Conservation (phyloP, 2,329 filamentous ascomycete species). For the Penicillium sp. region DNA sequence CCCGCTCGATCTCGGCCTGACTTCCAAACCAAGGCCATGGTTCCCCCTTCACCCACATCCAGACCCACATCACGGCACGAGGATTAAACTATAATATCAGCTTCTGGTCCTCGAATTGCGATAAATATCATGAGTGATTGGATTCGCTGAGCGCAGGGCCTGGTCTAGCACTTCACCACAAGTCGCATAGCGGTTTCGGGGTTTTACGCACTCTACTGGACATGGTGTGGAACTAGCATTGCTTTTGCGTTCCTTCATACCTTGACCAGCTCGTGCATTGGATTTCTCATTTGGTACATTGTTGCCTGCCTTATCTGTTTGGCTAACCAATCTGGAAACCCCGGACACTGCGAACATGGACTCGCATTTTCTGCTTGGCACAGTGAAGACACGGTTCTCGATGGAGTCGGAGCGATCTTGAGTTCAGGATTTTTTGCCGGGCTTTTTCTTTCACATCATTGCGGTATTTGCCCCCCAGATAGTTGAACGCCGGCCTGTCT, state of each 20-base stretch:
- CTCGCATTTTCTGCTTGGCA: neutral
- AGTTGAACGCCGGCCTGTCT: constrained; percentile 10
- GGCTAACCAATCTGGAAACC: neutral
- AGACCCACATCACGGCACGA: neutral
- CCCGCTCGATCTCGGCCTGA: constrained; percentile 9
- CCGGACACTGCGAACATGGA: neutral
- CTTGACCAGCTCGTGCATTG: constrained; percentile 8
- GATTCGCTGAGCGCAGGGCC: neutral
- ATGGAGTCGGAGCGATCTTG: neutral
- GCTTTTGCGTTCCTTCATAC: neutral
- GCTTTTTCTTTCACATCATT: constrained; percentile 2
- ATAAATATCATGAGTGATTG: constrained; percentile 1
- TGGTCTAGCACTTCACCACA: constrained; percentile 5
- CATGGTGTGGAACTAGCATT: neutral
- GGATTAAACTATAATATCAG: constrained; percentile 6
- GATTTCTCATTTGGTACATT: constrained; percentile 4
- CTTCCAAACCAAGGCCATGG: constrained; percentile 2
- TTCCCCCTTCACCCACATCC: neutral
- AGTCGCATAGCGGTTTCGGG: neutral
- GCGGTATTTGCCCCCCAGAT: constrained; percentile 10
- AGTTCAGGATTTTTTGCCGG: neutral
- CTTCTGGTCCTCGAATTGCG: neutral
- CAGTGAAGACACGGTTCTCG: neutral
- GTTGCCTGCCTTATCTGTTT: neutral
- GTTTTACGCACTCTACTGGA: neutral